These are phyloP conservation scores for Fusarium albosuccineum DNA, from an alignment of 2,329 filamentous ascomycete species.

Conservation along the genomic window DNA sequence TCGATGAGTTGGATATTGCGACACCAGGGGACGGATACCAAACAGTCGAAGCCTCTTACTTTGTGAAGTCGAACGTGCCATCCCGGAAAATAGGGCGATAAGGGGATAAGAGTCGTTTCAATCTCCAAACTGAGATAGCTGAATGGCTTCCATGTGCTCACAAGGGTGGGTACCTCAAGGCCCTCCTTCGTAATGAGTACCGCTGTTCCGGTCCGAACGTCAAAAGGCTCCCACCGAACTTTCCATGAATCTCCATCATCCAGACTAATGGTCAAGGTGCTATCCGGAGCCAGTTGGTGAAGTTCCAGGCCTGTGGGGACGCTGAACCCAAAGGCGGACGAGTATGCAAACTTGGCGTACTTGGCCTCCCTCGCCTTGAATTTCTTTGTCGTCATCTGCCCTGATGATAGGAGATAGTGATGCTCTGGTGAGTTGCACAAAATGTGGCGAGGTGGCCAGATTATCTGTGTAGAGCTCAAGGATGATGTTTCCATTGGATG, in stretches of 20 bases:
- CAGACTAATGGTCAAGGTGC: conserved; percentile 36
- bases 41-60: conserved; percentile 1
- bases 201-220: background rate
- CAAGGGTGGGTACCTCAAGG: conserved; percentile 3
- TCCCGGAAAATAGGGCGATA: conserved; percentile 37
- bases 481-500: conserved; percentile 9
- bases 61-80: conserved; percentile 43
- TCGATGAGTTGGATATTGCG: conserved; percentile 11
- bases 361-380: conserved; percentile 49
- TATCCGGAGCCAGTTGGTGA: conserved; percentile 46
- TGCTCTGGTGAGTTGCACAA: conserved; percentile 50
- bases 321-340: conserved; percentile 57
- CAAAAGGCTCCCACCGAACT: conserved; percentile 22
- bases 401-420: conserved; percentile 20
- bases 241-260: conserved; percentile 46
- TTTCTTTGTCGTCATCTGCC: conserved; percentile 24
- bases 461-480: conserved; percentile 5
- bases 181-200: background rate
- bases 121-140: conserved; percentile 29
- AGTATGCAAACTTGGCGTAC: conserved; percentile 60
- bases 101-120: conserved; percentile 38
- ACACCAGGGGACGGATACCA: background rate
- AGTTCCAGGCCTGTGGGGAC: conserved; percentile 51
- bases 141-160: conserved; percentile 42
- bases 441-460: conserved; percentile 54